Conservation (phyloP, 352 stramenopile species). For the Phytopythium cucurbitacearum region DNA sequence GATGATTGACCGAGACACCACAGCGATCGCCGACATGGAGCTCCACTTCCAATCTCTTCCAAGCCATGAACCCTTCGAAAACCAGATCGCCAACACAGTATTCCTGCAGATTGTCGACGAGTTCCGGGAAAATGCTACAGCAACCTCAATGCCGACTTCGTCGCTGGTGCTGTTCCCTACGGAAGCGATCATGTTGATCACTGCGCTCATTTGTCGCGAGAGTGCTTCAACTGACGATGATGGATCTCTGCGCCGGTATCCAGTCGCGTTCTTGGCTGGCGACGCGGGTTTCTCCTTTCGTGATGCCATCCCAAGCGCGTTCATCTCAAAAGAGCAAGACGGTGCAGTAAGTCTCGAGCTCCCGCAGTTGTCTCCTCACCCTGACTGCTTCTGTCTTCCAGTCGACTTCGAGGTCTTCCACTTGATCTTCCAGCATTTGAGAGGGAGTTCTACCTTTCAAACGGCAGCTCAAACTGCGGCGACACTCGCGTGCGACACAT, state of each 20-base stretch:
- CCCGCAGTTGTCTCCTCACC: constrained; percentile 71
- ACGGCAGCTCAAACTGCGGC: constrained; percentile 17
- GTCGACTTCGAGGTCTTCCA: constrained; percentile 71
- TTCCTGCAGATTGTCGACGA: constrained; percentile 29
- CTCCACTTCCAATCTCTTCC: constrained; percentile 24
- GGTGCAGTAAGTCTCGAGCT: constrained; percentile 31
- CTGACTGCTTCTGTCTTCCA: constrained; percentile 78
- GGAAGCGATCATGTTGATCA: constrained; percentile 57
- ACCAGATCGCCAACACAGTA: constrained; percentile 32
- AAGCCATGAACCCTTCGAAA: constrained; percentile 27
- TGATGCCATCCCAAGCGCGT: constrained; percentile 55
- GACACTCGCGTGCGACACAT: constrained; percentile 58
- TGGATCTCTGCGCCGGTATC: constrained; percentile 4
- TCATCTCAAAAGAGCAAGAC: constrained; percentile 22
- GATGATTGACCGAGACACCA: constrained; percentile 33
- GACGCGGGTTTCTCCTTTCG: constrained; percentile 63
- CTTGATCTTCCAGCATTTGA: constrained; percentile 31
- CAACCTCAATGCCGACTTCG: constrained; percentile 12
- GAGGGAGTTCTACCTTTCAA: constrained; percentile 1
- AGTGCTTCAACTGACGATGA: neutral
- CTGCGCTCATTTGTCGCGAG: constrained; percentile 15
- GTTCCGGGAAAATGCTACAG: constrained; percentile 3
- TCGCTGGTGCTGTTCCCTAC: constrained; percentile 67
- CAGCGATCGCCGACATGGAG: constrained; percentile 48
- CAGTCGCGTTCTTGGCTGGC: constrained; percentile 33